A percentile compares a stretch with the other conserved stretches of the same genome.
phyloP scores from a whole-genome alignment of 768 basidiomycete genomes.

The Amanita subjunquillea region DNA sequence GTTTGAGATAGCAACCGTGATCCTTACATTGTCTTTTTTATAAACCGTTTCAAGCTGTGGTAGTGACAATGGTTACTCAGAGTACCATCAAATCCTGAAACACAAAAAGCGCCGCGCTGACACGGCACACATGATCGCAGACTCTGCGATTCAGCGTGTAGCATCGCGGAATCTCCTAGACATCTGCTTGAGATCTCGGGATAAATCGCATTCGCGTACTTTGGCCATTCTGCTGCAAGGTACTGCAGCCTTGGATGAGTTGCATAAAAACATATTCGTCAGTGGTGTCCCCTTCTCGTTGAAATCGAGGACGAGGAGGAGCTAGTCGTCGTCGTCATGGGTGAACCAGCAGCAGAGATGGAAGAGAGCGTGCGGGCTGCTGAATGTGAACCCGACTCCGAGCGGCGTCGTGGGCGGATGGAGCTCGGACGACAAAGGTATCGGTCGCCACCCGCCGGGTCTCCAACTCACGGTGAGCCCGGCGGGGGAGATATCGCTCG shows the following conservation, averaged over 20 bases:
- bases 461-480: constrained; percentile 21
- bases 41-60: too few species aligned
- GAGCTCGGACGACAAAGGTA: neutral
- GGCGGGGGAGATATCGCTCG: constrained; percentile 33
- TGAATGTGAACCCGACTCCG: constrained; percentile 56
- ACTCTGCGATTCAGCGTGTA: too few species aligned
- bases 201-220: constrained; percentile 44
- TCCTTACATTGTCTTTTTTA: too few species aligned
- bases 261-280: constrained; percentile 37
- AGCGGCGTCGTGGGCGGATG: constrained; percentile 24
- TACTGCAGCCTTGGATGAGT: constrained; percentile 51
- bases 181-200: constrained; percentile 19
- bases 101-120: too few species aligned
- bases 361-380: constrained; percentile 18
- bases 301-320: constrained; percentile 18
- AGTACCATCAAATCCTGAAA: too few species aligned
- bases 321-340: constrained; percentile 14
- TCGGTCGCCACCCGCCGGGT: neutral
- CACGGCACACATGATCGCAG: too few species aligned
- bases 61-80: too few species aligned
- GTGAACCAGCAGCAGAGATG: constrained; percentile 8
- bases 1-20: too few species aligned
- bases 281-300: constrained; percentile 63
- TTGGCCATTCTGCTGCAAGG: constrained; percentile 56
- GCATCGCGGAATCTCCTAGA: too few species aligned